These are phyloP conservation scores for Carex kokanica DNA, from an alignment of 176 grass and related monocot species.

Conservation along the genomic window DNA sequence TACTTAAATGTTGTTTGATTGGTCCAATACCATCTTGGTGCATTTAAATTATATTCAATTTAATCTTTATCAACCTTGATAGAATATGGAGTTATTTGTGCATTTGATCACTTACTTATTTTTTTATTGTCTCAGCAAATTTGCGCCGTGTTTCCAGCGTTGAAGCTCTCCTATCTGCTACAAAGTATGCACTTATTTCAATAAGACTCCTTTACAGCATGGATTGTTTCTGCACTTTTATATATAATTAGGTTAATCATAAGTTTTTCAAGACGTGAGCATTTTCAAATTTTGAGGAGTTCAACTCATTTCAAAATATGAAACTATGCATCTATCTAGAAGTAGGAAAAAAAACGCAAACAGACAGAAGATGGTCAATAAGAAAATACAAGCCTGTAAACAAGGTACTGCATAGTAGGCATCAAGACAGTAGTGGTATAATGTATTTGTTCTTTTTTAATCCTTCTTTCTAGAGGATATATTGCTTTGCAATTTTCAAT, in stretches of 20 bases:
- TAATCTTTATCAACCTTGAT: neutral
- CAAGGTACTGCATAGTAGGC: neutral
- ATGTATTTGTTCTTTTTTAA: neutral
- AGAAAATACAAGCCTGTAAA: neutral
- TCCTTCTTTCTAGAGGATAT: neutral
- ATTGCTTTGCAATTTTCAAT: neutral
- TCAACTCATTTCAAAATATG: neutral
- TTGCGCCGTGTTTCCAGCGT: slow-evolving; percentile 76
- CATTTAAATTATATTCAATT: neutral
- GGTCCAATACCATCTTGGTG: neutral
- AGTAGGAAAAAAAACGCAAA: neutral
- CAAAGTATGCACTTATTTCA: slow-evolving; percentile 55
- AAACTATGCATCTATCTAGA: neutral
- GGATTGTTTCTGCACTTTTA: neutral
- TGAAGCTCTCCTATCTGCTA: slow-evolving; percentile 93
- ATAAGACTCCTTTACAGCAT: neutral
- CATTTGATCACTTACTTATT: neutral
- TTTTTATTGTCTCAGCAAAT: slow-evolving; percentile 70
- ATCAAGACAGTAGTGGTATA: neutral
- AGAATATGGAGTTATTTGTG: neutral
- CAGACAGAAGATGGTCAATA: neutral
- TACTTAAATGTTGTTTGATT: slow-evolving; percentile 7
- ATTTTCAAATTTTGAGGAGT: neutral
- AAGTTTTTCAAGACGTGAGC: neutral
- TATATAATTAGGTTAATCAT: neutral